phyloP scores from a whole-genome alignment of 805 yeast species.

The Dipodascopsis uninucleata region DNA sequence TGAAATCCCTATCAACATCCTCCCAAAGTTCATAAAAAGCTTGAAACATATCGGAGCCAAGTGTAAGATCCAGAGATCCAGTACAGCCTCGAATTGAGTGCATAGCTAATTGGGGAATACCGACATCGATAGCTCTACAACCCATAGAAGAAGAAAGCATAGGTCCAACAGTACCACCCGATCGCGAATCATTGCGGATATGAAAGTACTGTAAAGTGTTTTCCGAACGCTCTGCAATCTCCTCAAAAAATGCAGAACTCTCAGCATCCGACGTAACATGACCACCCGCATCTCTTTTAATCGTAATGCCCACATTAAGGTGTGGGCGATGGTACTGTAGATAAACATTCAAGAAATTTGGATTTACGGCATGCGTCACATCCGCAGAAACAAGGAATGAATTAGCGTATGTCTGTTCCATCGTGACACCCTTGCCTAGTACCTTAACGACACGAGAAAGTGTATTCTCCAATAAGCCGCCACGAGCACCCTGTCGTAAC shows the following conservation, averaged over 20 bases:
- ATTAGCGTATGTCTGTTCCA: slow-evolving; percentile 49
- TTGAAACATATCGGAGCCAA: slow-evolving; percentile 66
- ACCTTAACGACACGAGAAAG: slow-evolving; percentile 43
- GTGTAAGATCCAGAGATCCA: slow-evolving; percentile 72
- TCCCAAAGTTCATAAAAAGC: slow-evolving; percentile 71
- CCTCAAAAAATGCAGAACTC: slow-evolving; percentile 64
- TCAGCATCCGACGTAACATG: slow-evolving; percentile 77
- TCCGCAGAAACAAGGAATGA: slow-evolving; percentile 77
- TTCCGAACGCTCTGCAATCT: slow-evolving; percentile 59
- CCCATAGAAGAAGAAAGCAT: slow-evolving; percentile 40
- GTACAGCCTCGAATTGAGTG: slow-evolving; percentile 79
- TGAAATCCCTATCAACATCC: slow-evolving; percentile 37
- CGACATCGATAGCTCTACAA: slow-evolving; percentile 56
- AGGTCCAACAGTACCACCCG: slow-evolving; percentile 87
- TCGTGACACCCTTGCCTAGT: slow-evolving; percentile 30
- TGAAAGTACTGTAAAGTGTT: slow-evolving; percentile 68
- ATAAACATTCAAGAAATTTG: slow-evolving; percentile 54
- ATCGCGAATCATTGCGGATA: slow-evolving; percentile 73
- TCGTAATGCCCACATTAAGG: slow-evolving; percentile 69
- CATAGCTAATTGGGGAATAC: slow-evolving; percentile 82
- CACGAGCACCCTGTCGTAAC: slow-evolving; percentile 75
- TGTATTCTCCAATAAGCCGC: slow-evolving; percentile 62
- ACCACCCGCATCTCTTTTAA: slow-evolving; percentile 71
- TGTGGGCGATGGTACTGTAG: slow-evolving; percentile 73
- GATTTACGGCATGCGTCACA: slow-evolving; percentile 75